Percentiles rank a stretch among this genome's conserved stretches.
These are phyloP conservation scores for Phaffomyces antillensis DNA, from an alignment of 805 yeast species.

Conservation along the genomic window DNA sequence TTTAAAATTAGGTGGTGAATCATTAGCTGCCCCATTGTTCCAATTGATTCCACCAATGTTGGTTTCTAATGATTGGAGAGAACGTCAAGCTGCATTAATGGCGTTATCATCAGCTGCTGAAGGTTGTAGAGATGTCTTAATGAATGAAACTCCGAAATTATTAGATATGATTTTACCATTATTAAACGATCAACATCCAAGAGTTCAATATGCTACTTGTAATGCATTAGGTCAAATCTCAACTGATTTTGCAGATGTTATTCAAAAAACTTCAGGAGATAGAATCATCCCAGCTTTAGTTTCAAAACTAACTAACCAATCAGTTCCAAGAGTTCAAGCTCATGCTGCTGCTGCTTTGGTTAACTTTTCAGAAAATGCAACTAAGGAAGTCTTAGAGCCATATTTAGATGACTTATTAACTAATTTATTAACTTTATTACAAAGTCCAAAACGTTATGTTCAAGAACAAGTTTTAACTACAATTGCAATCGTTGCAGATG, in stretches of 20 bases:
- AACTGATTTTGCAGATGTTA: constrained; percentile 87
- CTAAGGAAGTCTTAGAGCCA: constrained; percentile 85
- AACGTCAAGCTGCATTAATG: constrained; percentile 95
- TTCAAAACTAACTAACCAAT: constrained; percentile 62
- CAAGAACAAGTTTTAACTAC: constrained; percentile 97
- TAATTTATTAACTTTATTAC: constrained; percentile 67
- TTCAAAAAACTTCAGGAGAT: constrained; percentile 75
- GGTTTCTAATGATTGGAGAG: constrained; percentile 76
- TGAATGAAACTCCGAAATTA: constrained; percentile 71
- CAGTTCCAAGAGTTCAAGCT: constrained; percentile 90
- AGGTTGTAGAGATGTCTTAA: constrained; percentile 88
- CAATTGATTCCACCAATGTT: constrained; percentile 82
- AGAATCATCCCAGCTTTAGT: constrained; percentile 83
- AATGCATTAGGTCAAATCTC: constrained; percentile 96
- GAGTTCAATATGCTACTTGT: constrained; percentile 97
- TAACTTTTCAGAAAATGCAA: constrained; percentile 88
- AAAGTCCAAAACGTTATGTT: constrained; percentile 84
- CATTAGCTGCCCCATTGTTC: constrained; percentile 80
- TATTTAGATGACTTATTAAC: constrained; percentile 75
- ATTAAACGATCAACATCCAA: constrained; percentile 79
- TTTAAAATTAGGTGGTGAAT: constrained; percentile 73
- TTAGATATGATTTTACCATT: constrained; percentile 81
- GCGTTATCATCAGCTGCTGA: constrained; percentile 95
- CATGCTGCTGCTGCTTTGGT: constrained; percentile 99
- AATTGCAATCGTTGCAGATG: constrained; percentile 94